Conservation (phyloP, 2,329 filamentous ascomycete species). For the Xylaria sp. region DNA sequence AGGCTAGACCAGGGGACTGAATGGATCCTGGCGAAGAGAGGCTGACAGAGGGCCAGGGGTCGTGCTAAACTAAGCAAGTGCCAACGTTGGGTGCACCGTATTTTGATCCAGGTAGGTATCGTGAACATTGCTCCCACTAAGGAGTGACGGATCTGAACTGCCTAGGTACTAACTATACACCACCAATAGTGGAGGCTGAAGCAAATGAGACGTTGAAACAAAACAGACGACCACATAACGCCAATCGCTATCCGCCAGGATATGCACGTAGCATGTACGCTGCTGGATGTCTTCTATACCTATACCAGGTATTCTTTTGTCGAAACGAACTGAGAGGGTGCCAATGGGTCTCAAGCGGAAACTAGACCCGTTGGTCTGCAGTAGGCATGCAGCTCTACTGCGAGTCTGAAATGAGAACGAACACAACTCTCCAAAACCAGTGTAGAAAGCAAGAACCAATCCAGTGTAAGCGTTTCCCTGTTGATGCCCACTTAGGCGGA, state of each 20-base stretch:
- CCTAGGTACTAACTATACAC: neutral
- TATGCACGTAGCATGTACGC: constrained; percentile 12
- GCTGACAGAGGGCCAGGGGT: constrained; percentile 41
- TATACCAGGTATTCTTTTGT: constrained; percentile 25
- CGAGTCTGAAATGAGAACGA: constrained; percentile 47
- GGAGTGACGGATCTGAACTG: neutral
- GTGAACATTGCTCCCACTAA: constrained; percentile 20
- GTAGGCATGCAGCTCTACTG: constrained; percentile 44
- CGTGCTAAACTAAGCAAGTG: constrained; percentile 28
- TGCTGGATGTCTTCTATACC: neutral
- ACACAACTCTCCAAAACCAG: neutral
- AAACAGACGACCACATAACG: constrained; percentile 22
- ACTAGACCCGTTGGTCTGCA: constrained; percentile 43
- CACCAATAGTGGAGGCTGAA: constrained; percentile 6
- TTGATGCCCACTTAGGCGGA: constrained; percentile 5
- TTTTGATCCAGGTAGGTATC: constrained; percentile 7
- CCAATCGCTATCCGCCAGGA: constrained; percentile 35
- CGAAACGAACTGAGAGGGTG: constrained; percentile 27
- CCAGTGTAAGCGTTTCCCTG: constrained; percentile 12
- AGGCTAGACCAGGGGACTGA: constrained; percentile 36
- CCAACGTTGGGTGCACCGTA: constrained; percentile 2
- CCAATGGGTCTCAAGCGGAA: constrained; percentile 29
- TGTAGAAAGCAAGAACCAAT: constrained; percentile 6
- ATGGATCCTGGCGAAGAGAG: constrained; percentile 34
- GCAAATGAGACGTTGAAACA: constrained; percentile 24